These are phyloP conservation scores for Prunus fruticosa DNA, from an alignment of 306 rosid species.

Conservation along the genomic window DNA sequence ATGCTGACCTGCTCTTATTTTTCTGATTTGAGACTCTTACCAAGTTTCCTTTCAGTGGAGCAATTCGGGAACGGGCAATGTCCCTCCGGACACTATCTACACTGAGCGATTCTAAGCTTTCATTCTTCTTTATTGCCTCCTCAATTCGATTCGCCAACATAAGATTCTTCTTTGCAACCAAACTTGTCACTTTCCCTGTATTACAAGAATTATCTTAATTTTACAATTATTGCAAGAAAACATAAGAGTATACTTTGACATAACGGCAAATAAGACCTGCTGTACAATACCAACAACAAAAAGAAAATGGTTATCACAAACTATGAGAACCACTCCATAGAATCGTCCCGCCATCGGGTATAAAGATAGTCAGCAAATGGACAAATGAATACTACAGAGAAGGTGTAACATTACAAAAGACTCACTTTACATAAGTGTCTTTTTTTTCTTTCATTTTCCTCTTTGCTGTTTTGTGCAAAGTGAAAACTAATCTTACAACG, in stretches of 20 bases:
- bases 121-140: constrained; percentile 87
- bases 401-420: too few species aligned
- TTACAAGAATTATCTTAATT: constrained; percentile 1
- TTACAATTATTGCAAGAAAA: not conserved
- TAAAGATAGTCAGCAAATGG: not conserved
- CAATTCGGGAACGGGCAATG: constrained; percentile 52
- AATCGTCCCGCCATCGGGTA: too few species aligned
- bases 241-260: not conserved
- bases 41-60: constrained; percentile 43
- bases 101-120: constrained; percentile 82
- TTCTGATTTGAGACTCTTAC: constrained; percentile 42
- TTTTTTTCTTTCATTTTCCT: not conserved
- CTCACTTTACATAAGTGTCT: not conserved
- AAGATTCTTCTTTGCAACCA: constrained; percentile 66
- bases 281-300: not conserved
- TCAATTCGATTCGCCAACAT: constrained; percentile 70
- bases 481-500: not conserved
- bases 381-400: not conserved
- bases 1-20: constrained; percentile 22
- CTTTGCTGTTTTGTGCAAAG: not conserved
- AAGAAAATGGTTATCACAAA: not conserved
- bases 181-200: constrained; percentile 95
- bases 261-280: not conserved
- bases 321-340: not conserved
- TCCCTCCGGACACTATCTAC: constrained; percentile 65